Evolutionary conservation across 805 yeast species (phyloP).

Genomic region (Scheffersomyces coipomensis): DNA sequence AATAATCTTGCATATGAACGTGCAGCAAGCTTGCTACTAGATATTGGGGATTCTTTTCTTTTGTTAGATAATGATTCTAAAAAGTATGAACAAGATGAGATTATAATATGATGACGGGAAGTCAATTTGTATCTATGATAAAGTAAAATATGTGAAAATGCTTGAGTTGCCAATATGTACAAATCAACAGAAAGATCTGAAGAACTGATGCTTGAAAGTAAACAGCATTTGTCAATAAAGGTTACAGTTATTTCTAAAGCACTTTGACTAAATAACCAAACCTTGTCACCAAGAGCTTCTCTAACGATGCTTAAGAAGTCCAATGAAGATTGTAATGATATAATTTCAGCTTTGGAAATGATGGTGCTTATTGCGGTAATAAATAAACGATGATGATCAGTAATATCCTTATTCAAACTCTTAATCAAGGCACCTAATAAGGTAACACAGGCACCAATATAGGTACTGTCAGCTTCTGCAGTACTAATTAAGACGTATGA

Average conservation of each 20-base stretch:
- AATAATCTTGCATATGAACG: constrained; percentile 56
- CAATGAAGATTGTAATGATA: neutral
- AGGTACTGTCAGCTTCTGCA: neutral
- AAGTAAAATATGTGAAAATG: constrained; percentile 60
- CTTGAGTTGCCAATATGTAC: constrained; percentile 42
- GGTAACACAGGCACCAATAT: neutral
- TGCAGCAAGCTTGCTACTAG: constrained; percentile 33
- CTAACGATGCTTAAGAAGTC: neutral
- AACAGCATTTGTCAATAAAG: constrained; percentile 26
- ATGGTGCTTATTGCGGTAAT: neutral
- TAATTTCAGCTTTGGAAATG: neutral
- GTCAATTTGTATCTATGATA: constrained; percentile 69
- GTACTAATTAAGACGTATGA: neutral
- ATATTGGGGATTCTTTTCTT: constrained; percentile 3
- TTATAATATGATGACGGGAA: constrained; percentile 69
- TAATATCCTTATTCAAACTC: neutral
- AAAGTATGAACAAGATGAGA: constrained; percentile 46
- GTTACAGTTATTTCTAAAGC: constrained; percentile 55
- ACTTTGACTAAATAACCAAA: constrained; percentile 67
- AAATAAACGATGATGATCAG: neutral
- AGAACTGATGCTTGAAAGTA: constrained; percentile 4
- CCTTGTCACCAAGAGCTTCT: constrained; percentile 30
- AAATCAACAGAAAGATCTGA: constrained; percentile 18
- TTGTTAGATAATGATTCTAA: constrained; percentile 45
- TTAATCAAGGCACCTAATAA: neutral